phyloP scores from a whole-genome alignment of 176 grass and related monocot genomes.

The Aegilops bicornis region DNA sequence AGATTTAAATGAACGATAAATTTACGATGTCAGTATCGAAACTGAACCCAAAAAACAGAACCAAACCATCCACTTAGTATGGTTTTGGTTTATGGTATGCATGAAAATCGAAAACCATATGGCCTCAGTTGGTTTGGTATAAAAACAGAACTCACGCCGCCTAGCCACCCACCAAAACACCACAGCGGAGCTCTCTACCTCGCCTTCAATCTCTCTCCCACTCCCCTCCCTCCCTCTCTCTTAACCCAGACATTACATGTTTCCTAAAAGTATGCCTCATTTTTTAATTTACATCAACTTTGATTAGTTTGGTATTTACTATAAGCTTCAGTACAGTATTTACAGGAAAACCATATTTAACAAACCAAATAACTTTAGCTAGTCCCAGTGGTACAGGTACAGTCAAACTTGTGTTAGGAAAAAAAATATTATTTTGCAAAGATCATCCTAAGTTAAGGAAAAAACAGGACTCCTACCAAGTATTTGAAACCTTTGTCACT shows the following conservation, averaged over 20 bases:
- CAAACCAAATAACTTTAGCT: constrained; percentile 2
- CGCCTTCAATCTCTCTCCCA: background rate
- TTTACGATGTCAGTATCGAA: background rate
- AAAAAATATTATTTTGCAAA: background rate
- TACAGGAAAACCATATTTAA: background rate
- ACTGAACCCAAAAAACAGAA: background rate
- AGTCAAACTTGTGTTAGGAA: background rate
- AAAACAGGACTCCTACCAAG: background rate
- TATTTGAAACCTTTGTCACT: background rate
- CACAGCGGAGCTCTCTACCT: background rate
- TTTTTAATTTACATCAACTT: background rate
- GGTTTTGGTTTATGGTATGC: background rate
- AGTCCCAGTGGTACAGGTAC: background rate
- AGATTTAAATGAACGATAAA: constrained; percentile 5
- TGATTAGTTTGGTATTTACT: background rate
- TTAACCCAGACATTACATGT: background rate
- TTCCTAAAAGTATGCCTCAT: background rate
- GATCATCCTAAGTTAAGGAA: background rate
- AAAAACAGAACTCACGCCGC: background rate
- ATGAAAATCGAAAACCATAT: background rate
- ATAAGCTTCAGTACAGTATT: background rate
- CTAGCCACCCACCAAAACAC: background rate
- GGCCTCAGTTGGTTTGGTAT: background rate
- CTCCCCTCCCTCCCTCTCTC: background rate
- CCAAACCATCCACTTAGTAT: background rate